A percentile compares a stretch with the other conserved stretches of the same genome.
Evolutionary conservation across 352 stramenopile genomes (phyloP).

Genomic region (Halophytophthora polymorphica): DNA sequence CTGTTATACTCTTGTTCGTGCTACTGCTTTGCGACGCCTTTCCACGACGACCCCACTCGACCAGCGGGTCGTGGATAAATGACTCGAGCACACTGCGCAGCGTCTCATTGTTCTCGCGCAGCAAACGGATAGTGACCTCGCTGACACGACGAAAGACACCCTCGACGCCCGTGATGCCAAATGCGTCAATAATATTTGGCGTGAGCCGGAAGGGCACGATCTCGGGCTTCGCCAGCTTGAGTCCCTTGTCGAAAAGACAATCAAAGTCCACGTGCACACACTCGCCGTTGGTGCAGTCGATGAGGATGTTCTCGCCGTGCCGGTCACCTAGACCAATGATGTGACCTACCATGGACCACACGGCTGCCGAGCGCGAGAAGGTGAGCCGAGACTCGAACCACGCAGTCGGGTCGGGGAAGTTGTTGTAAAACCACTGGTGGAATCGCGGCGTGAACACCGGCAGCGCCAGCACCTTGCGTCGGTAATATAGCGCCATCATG

Average conservation of each 20-base stretch:
- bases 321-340: constrained; percentile 93
- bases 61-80: constrained; percentile 98
- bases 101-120: constrained; percentile 96
- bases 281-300: constrained; percentile 96
- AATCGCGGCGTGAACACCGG: constrained; percentile 93
- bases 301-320: constrained; percentile 99
- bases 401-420: constrained; percentile 95
- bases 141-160: constrained; percentile 93
- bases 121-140: constrained; percentile 88
- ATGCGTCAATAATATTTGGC: constrained; percentile 99
- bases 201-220: constrained; percentile 99
- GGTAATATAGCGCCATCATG: constrained; percentile 70
- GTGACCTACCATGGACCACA: constrained; percentile 98
- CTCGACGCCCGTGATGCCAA: constrained; percentile 96
- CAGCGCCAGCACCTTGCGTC: constrained; percentile 54
- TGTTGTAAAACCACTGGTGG: constrained; percentile 99
- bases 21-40: constrained; percentile 57
- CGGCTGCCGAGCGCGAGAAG: constrained; percentile 86
- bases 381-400: constrained; percentile 96
- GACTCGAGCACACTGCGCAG: constrained; percentile 98
- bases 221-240: constrained; percentile 95
- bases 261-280: constrained; percentile 99
- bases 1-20: constrained; percentile 26
- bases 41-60: constrained; percentile 86
- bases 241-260: constrained; percentile 99